Percentiles rank a stretch among this genome's conserved stretches.
Evolutionary conservation across 768 basidiomycete genomes (phyloP).

Genomic region (Glaciozyma martinii): DNA sequence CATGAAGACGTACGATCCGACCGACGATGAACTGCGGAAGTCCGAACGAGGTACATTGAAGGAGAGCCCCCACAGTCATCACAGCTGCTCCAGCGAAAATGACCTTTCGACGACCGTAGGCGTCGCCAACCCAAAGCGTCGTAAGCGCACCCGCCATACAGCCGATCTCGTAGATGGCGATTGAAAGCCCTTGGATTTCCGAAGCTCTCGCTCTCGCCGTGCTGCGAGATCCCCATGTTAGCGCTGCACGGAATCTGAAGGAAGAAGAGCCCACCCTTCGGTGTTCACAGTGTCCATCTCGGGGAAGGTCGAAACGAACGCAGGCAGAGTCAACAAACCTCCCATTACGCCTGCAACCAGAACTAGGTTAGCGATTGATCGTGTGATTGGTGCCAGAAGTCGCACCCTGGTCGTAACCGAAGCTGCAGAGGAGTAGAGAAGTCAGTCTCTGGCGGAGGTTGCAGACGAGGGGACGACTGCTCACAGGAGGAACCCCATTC

Average conservation of each 20-base stretch:
- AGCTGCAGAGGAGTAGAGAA: too few relatives aligned
- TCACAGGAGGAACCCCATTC: conserved; percentile 41
- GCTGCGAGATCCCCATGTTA: background rate
- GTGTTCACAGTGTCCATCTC: conserved; percentile 2
- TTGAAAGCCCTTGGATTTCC: background rate
- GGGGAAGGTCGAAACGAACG: conserved; percentile 46
- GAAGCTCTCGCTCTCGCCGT: background rate
- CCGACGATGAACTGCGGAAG: conserved; percentile 58
- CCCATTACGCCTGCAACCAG: conserved; percentile 58
- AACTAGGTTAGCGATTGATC: too few relatives aligned
- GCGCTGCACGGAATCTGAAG: background rate
- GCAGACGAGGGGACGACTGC: conserved; percentile 49
- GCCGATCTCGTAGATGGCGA: conserved; percentile 49
- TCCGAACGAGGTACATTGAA: conserved; percentile 45
- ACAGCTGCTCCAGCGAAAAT: conserved; percentile 31
- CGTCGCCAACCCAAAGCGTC: conserved; percentile 43
- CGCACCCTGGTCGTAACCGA: background rate
- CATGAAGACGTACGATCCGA: conserved; percentile 40
- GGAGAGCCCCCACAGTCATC: conserved; percentile 36
- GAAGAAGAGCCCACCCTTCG: background rate
- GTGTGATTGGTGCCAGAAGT: too few relatives aligned
- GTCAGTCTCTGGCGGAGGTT: too few relatives aligned
- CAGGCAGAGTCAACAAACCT: conserved; percentile 53
- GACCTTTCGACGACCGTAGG: conserved; percentile 29
- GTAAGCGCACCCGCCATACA: conserved; percentile 58